Evolutionary conservation across 805 yeast species (phyloP).

Genomic region (Suhomyces sp.): DNA sequence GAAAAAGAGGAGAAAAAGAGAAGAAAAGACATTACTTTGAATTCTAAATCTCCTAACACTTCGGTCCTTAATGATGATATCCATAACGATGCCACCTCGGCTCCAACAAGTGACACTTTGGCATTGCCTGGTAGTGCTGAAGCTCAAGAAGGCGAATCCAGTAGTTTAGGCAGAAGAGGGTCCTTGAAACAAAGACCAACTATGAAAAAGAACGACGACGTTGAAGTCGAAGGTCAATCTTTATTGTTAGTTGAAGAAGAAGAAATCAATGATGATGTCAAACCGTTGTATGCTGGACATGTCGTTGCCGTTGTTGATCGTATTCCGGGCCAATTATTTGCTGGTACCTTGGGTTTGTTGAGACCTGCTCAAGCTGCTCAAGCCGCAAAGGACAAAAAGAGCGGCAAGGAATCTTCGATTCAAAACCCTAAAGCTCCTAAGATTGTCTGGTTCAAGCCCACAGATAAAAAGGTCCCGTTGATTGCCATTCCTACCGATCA

Average conservation of each 20-base stretch:
- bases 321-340: slow-evolving; percentile 92
- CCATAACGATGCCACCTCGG: slow-evolving; percentile 76
- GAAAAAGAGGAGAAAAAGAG: slow-evolving; percentile 97
- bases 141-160: slow-evolving; percentile 29
- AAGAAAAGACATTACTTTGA: slow-evolving; percentile 61
- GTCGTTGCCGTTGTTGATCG: slow-evolving; percentile 97
- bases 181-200: slow-evolving; percentile 93
- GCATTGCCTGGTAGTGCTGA: slow-evolving; percentile 11
- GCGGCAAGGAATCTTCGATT: slow-evolving; percentile 45
- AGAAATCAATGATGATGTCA: slow-evolving; percentile 86
- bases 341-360: slow-evolving; percentile 89
- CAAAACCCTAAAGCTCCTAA: slow-evolving; percentile 65
- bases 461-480: slow-evolving; percentile 95
- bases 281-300: slow-evolving; percentile 96
- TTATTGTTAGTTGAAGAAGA: slow-evolving; percentile 90
- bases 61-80: slow-evolving; percentile 60
- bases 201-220: slow-evolving; percentile 96
- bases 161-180: slow-evolving; percentile 65
- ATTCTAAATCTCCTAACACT: slow-evolving; percentile 31
- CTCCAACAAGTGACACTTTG: slow-evolving; percentile 27
- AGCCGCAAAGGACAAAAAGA: slow-evolving; percentile 58
- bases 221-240: slow-evolving; percentile 97
- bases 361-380: slow-evolving; percentile 95
- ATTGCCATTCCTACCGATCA: slow-evolving; percentile 98
- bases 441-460: slow-evolving; percentile 98